Evolutionary conservation across 2,329 filamentous ascomycete species (phyloP), one percentile per base, ranked within the genome.

Genomic region (Chaetomium sp.): DNA sequence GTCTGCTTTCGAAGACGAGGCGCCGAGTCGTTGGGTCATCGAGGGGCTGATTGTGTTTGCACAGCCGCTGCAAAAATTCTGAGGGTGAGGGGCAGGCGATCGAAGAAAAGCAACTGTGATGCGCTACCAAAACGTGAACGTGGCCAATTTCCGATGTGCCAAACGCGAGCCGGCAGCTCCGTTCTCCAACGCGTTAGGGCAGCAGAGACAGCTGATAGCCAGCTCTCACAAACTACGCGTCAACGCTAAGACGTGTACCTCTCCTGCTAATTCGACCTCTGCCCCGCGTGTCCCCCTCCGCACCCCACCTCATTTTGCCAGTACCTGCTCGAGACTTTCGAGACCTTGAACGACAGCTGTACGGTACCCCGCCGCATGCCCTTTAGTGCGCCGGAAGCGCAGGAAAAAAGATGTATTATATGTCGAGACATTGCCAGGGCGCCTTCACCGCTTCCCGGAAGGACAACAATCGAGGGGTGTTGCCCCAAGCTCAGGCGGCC

Each of bases 231-330:
- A 25, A 29, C 29, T 21, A 27, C 55, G 55, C 49, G 57, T 21
- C 8, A 51, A 45, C 25, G 45, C 57, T 68, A 67, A 38, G 65
- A 69, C 9, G 12, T 33, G 10, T 35, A 66, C 65, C 57, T 56
- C 19, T 2, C 13, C 10, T 49, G 47, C 53, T 67, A 67, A 57
- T 57, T 57, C 33, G 23, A 58, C 51, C 47, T 54, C 45, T 67
- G 65, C 67, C 67, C 67, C 65, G 67, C 67, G 67, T 56, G 49
- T 38, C 42, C 61, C 63, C 64, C 62, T 62, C 38, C 42, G 27
- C 58, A 66, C 67, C 65, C 67, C 67, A 62, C 67, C 65, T 51
- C 54, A 29, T 51, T 42, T 25, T 35, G 56, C 38, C 8, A 60
- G 61, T 65, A 65, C 60, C 42, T 64, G 19, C 16, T 19, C 50